Conservation (phyloP, 257 asterid genomes). For the Cordia subcordata region DNA sequence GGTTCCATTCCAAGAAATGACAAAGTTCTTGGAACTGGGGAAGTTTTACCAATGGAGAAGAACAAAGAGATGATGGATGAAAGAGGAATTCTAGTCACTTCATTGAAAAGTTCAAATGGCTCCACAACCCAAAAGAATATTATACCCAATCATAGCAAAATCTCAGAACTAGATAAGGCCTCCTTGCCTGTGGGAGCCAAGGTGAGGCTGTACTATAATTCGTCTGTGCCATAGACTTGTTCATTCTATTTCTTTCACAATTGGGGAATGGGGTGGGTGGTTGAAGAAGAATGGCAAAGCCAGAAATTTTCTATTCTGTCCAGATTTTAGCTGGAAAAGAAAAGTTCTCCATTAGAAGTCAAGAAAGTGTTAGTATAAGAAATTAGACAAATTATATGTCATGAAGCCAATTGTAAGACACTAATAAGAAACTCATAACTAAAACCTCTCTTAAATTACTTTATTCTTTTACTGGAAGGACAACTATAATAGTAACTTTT, state of each 20-base stretch:
- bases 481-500: too few species aligned
- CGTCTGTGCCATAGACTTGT: not conserved
- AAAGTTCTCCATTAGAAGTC: too few species aligned
- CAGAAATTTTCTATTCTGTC: too few species aligned
- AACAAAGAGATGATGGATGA: constrained; percentile 14
- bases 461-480: too few species aligned
- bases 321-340: not conserved
- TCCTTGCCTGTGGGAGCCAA: constrained; percentile 13
- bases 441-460: too few species aligned
- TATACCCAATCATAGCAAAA: constrained; percentile 8
- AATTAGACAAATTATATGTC: too few species aligned
- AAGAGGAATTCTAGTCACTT: constrained; percentile 16
- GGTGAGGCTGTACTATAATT: constrained; percentile 2
- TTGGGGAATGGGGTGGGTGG: not conserved
- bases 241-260: too few species aligned
- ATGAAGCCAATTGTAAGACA: too few species aligned
- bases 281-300: too few species aligned
- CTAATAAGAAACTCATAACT: too few species aligned
- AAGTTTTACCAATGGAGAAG: constrained; percentile 18
- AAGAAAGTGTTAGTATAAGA: too few species aligned
- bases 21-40: constrained; percentile 20
- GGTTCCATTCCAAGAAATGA: constrained; percentile 13
- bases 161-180: constrained; percentile 20
- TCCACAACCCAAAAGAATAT: constrained; percentile 13
- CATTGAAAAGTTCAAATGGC: constrained; percentile 23